Evolutionary conservation across 2,329 filamentous ascomycete genomes (phyloP), one percentile per base, ranked within the genome.

Genomic region (Diaporthe velutina): DNA sequence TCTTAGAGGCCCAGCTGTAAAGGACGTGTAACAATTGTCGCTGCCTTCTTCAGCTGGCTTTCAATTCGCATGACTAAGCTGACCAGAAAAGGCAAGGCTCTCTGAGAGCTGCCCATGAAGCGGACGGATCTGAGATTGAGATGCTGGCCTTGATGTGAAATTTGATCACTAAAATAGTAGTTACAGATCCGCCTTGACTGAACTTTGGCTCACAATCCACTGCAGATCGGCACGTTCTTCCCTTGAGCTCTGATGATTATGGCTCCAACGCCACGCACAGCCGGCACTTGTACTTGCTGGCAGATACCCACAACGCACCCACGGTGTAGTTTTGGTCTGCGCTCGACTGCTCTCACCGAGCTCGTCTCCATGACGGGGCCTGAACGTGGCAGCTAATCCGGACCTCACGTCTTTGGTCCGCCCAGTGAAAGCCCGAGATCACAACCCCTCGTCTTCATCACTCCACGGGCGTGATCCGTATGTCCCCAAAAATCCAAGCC

Each of bases 41-140:
- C 48, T 68, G 48, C 48, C 30, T 40, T 40, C 30, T 40, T 40
- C 45, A 28, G 64, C 48, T 68, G n/a, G 64, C 48, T n/a, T 28
- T 48, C 25, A 6, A 30, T 25, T n/a, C 8, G 48, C 48, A 68
- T 68, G 33, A 68, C 48, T 68, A 68, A 54, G 48, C 64, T 40
- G 33, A 13, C 45, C 64, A 52, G 30, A 54, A 25, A 40, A 9
- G 64, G 33, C 64, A 54, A 52, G 33, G 30, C 15, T 4, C 48
- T 50, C 30, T 66, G 10, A 19, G 40, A 40, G 15, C 33, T 40
- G 33, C 33, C 19, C 30, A 6, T 38, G 30, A 22, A 38, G 55
- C 54, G 4, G 3, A 33, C 33, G 13, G 28, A 48, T 48, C 22
- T 28, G 25, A 12, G 25, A 7, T n/a, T 48, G 40, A n/a, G 28